phyloP scores from a whole-genome alignment of 805 yeast species.

The Saccharomycopsis sp. region DNA sequence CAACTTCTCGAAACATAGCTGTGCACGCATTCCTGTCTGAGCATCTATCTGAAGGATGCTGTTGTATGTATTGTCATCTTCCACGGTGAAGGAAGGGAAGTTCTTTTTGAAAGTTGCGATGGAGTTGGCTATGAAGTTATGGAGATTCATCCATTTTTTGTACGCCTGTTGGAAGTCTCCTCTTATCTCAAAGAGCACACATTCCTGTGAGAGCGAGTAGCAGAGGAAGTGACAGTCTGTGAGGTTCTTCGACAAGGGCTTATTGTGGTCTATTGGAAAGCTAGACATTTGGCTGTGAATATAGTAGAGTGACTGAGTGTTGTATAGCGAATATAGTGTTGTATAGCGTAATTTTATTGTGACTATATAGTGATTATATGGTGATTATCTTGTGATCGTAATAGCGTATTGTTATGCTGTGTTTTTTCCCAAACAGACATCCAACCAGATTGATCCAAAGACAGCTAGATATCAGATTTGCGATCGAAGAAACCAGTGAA shows the following conservation, averaged over 20 bases:
- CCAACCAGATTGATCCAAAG: too few relatives aligned
- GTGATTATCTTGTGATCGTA: too few relatives aligned
- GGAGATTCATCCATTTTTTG: slow-evolving; percentile 21
- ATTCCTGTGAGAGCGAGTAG: slow-evolving; percentile 10
- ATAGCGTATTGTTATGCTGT: too few relatives aligned
- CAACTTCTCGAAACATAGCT: neutral
- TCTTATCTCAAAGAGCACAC: slow-evolving; percentile 12
- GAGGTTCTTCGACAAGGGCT: slow-evolving; percentile 7
- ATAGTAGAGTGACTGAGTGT: neutral
- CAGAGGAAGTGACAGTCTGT: slow-evolving; percentile 13
- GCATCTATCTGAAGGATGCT: neutral
- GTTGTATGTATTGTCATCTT: neutral
- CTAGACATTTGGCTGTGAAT: neutral
- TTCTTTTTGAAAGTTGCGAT: slow-evolving; percentile 9
- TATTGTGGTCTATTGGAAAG: neutral
- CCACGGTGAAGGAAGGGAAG: slow-evolving; percentile 5
- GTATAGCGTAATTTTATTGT: too few relatives aligned
- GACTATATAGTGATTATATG: too few relatives aligned
- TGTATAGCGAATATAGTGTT: neutral
- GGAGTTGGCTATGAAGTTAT: slow-evolving; percentile 11
- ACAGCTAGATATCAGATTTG: too few relatives aligned
- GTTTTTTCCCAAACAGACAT: too few relatives aligned
- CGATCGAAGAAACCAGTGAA: too few relatives aligned
- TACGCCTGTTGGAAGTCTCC: slow-evolving; percentile 13
- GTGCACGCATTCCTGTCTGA: neutral